Evolutionary conservation across 2,329 filamentous ascomycete genomes (phyloP).

Genomic region (Pyricularia sp.): DNA sequence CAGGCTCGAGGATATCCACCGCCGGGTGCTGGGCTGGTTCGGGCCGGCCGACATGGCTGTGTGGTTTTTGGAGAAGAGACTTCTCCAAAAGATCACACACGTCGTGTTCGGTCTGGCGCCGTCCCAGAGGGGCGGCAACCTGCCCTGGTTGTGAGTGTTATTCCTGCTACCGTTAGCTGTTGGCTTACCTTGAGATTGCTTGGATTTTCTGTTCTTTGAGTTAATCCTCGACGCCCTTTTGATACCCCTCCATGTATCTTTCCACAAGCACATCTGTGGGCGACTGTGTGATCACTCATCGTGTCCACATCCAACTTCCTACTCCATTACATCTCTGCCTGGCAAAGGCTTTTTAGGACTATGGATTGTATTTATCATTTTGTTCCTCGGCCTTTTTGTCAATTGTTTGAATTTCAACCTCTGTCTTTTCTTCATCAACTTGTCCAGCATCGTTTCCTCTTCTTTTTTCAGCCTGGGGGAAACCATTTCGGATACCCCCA

Average conservation of each 20-base stretch:
- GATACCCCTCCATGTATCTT: background rate
- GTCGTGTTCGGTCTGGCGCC: background rate
- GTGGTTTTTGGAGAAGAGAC: background rate
- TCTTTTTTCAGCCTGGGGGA: background rate
- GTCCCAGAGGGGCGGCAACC: background rate
- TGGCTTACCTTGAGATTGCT: background rate
- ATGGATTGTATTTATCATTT: background rate
- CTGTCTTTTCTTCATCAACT: background rate
- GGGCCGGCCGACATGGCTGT: background rate
- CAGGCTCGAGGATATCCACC: background rate
- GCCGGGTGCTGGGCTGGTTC: background rate
- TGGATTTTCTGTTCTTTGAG: too few relatives aligned
- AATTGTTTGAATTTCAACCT: background rate
- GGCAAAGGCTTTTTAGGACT: background rate
- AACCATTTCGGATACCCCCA: background rate
- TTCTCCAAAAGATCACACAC: background rate
- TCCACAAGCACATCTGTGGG: background rate
- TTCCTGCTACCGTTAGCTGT: background rate
- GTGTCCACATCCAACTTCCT: background rate
- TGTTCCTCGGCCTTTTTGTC: background rate
- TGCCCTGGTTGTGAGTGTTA: background rate
- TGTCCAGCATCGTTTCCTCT: background rate
- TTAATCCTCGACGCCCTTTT: background rate
- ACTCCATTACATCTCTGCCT: background rate
- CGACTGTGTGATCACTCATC: background rate